Percentiles rank a stretch among this genome's conserved stretches.
Evolutionary conservation across 2,329 filamentous ascomycete genomes (phyloP).

Genomic region (Lizonia empirigonia): DNA sequence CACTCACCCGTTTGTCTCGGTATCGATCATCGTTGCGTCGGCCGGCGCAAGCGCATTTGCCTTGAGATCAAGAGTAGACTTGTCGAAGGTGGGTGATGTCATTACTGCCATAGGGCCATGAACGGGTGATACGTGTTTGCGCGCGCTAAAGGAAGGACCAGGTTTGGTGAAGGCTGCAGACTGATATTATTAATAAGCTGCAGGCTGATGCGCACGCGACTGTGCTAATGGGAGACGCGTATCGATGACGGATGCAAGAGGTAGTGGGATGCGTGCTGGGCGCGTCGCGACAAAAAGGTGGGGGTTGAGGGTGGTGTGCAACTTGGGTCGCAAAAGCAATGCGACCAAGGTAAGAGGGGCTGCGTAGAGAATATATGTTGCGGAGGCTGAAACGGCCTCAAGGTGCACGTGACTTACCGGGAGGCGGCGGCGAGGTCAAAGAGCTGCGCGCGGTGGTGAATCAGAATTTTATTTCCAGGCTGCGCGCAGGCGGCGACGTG

Average conservation of each 20-base stretch:
- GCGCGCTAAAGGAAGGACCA: constrained; percentile 24
- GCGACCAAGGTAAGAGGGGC: constrained; percentile 27
- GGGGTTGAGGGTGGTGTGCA: constrained; percentile 19
- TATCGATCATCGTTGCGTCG: constrained; percentile 60
- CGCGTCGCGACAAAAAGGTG: constrained; percentile 22
- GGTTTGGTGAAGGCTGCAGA: constrained; percentile 16
- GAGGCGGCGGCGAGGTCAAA: constrained; percentile 36
- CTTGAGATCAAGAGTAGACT: constrained; percentile 57
- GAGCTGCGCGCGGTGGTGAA: constrained; percentile 31
- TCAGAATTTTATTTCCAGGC: constrained; percentile 24
- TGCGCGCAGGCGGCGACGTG: constrained; percentile 35
- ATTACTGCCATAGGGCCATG: constrained; percentile 51
- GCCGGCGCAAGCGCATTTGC: constrained; percentile 53
- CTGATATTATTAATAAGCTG: constrained; percentile 25
- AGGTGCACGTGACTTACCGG: constrained; percentile 43
- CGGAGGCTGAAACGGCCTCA: constrained; percentile 36
- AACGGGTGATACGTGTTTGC: constrained; percentile 32
- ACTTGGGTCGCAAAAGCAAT: constrained; percentile 24
- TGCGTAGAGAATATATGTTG: constrained; percentile 27
- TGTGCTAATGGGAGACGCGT: constrained; percentile 21
- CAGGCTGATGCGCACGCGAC: constrained; percentile 24
- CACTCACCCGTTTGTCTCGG: constrained; percentile 65
- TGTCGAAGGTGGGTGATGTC: constrained; percentile 46
- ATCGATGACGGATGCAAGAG: constrained; percentile 12
- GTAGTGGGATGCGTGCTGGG: constrained; percentile 11